Evolutionary conservation across 129 eudicot genomes (phyloP).

Genomic region (Flaveria linearis): DNA sequence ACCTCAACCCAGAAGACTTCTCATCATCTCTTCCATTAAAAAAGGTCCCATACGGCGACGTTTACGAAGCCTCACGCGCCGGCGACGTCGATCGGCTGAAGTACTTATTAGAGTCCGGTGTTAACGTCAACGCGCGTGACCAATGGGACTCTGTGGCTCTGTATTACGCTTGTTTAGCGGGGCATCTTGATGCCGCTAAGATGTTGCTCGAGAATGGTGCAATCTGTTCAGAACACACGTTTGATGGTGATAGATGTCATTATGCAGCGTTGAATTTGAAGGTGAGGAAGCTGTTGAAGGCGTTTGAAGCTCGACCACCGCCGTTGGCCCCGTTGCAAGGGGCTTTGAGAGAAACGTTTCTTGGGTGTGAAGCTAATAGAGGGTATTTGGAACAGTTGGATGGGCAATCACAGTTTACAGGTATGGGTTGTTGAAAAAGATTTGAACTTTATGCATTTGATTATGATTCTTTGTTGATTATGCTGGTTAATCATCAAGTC

Average conservation of each 20-base stretch:
- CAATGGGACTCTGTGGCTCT: constrained; percentile 93
- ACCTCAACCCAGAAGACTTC: constrained; percentile 65
- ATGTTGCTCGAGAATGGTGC: constrained; percentile 87
- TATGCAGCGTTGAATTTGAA: constrained; percentile 91
- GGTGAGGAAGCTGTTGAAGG: constrained; percentile 87
- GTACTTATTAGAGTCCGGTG: constrained; percentile 69
- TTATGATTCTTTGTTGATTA: constrained; percentile 5
- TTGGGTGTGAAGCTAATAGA: constrained; percentile 54
- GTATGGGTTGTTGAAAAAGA: constrained; percentile 15
- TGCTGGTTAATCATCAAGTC: background rate
- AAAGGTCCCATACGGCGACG: constrained; percentile 91
- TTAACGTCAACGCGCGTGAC: constrained; percentile 89
- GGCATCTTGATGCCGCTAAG: constrained; percentile 89
- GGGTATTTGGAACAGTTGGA: constrained; percentile 36
- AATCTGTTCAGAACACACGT: constrained; percentile 89
- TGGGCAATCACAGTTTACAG: constrained; percentile 33
- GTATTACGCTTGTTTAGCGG: constrained; percentile 91
- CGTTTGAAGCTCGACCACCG: constrained; percentile 97
- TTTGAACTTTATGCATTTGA: background rate
- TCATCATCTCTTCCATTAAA: constrained; percentile 62
- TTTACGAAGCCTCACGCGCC: constrained; percentile 95
- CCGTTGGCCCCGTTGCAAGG: constrained; percentile 77
- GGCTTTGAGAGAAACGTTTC: constrained; percentile 72
- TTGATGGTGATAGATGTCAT: constrained; percentile 95
- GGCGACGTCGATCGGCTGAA: constrained; percentile 88